Base-by-base conservation (phyloP, 345 rosid species). In the Raphanus raphanistrum region DNA sequence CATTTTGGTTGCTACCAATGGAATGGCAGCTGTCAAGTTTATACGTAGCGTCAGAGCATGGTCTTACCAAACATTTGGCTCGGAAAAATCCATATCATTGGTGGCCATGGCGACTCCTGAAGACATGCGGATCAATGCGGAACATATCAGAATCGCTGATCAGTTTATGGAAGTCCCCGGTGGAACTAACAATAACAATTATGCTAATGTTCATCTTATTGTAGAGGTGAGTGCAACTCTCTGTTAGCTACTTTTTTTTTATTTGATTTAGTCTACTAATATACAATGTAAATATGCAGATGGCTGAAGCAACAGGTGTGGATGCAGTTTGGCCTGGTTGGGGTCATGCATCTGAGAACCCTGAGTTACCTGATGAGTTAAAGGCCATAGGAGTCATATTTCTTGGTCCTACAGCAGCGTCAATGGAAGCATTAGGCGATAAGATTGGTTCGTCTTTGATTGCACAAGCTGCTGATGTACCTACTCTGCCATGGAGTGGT, bases 291-390 rank as follows among this genome's bases (percentile, higher is more conserved):
- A 43, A 65, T 75, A 16, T 68, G 71, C 84, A 96, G 99, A 93
- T 93, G 97, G 99, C 98, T 41, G 96, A 96, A 81, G 87, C 88
- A 79, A 93, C 99, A 16, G 92, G 66, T 76, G 99, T 96, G 68
- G 99, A 96, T 85, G 99, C 99, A 8, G 98, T 96, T 80, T 96
- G 99, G 99, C 99, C 99, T 83, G 99, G 99, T 68, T 96, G 99
- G 98, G 99, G 98, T 61, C 99, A 96, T 86, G 99, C 99, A 54
- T 96, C 99, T 8, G 99, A 93, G 83, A 96, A 88, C 80, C 99
- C 99, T 41, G 99, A 93, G 82, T 86, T 96, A 45, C 98, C 98
- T 4, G 98, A 96, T 81, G 98, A 96, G 16, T 75, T 96, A 75
- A 68, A 41, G 84, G 93, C 87, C 16, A 96, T 87, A 76, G 99